These are phyloP conservation scores for Saccharomycopsis javanensis DNA, from an alignment of 805 yeast genomes.

Conservation along the genomic window DNA sequence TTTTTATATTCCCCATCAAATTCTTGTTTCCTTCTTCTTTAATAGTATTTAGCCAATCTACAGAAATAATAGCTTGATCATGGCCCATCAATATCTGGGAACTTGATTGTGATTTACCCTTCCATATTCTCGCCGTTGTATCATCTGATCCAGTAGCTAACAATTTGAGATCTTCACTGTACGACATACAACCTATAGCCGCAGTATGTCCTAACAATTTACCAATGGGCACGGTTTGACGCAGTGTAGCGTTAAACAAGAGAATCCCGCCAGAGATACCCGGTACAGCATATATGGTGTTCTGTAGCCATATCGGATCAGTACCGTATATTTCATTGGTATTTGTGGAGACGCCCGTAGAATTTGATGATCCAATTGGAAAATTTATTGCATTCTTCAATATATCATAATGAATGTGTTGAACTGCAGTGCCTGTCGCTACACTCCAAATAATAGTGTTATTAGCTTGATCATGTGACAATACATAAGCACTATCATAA, in stretches of 20 bases:
- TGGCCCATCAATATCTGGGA: slow-evolving; percentile 43
- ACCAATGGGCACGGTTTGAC: slow-evolving; percentile 39
- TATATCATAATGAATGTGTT: slow-evolving; percentile 32
- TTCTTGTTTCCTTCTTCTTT: background rate
- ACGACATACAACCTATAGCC: slow-evolving; percentile 45
- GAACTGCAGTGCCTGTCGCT: slow-evolving; percentile 38
- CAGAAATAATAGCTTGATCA: slow-evolving; percentile 44
- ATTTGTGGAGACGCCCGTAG: background rate
- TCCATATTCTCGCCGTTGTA: slow-evolving; percentile 64
- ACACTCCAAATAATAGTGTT: slow-evolving; percentile 60
- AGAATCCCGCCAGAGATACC: slow-evolving; percentile 44
- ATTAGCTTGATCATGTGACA: slow-evolving; percentile 51
- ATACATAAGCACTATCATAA: slow-evolving; percentile 39
- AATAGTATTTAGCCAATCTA: slow-evolving; percentile 38
- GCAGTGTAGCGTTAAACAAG: slow-evolving; percentile 38
- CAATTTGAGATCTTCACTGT: slow-evolving; percentile 41
- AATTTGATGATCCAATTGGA: slow-evolving; percentile 7
- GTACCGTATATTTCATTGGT: slow-evolving; percentile 3
- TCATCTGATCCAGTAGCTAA: slow-evolving; percentile 77
- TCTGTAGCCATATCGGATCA: slow-evolving; percentile 59
- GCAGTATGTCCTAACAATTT: slow-evolving; percentile 56
- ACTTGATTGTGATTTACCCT: slow-evolving; percentile 47
- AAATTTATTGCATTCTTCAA: slow-evolving; percentile 7
- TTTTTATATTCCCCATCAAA: slow-evolving; percentile 6
- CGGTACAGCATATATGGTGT: slow-evolving; percentile 60